These are phyloP conservation scores for Malassezia globosa DNA, from an alignment of 1,284 basidiomycete species.

Conservation along the genomic window DNA sequence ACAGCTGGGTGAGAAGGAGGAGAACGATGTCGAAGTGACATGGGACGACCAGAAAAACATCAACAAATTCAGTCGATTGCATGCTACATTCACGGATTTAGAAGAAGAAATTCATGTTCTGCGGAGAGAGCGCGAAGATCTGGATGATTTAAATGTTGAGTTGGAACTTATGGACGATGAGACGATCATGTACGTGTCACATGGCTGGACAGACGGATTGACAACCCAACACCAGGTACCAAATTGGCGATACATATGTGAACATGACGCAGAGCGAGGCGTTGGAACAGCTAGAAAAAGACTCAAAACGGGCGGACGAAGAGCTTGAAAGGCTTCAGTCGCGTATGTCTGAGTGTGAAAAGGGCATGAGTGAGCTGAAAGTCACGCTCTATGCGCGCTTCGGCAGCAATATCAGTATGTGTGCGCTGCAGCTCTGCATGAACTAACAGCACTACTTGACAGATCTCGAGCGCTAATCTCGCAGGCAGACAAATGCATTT, in stretches of 20 bases:
- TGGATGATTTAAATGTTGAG: conserved; percentile 76
- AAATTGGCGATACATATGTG: conserved; percentile 78
- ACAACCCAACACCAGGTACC: conserved; percentile 55
- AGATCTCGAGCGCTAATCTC: conserved; percentile 7
- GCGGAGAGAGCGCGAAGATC: conserved; percentile 80
- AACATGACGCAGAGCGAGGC: conserved; percentile 64
- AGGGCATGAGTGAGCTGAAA: conserved; percentile 80
- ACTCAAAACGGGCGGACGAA: conserved; percentile 56
- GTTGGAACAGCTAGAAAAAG: conserved; percentile 61
- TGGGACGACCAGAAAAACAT: conserved; percentile 94
- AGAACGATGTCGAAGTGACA: conserved; percentile 69
- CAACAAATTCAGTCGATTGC: conserved; percentile 83
- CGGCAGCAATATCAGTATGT: conserved; percentile 66
- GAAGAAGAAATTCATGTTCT: conserved; percentile 62
- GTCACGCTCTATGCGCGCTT: conserved; percentile 80
- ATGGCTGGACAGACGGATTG: not conserved
- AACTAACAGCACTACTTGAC: not conserved
- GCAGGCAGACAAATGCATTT: not conserved
- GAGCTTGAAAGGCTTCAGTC: conserved; percentile 56
- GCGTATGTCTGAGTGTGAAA: conserved; percentile 62
- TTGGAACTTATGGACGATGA: conserved; percentile 66
- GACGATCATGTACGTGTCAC: conserved; percentile 12
- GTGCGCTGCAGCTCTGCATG: too few relatives aligned
- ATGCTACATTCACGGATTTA: conserved; percentile 62
- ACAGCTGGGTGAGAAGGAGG: conserved; percentile 24